Base-by-base conservation (phyloP, 768 basidiomycete genomes). In the Saitozyma sp. region DNA sequence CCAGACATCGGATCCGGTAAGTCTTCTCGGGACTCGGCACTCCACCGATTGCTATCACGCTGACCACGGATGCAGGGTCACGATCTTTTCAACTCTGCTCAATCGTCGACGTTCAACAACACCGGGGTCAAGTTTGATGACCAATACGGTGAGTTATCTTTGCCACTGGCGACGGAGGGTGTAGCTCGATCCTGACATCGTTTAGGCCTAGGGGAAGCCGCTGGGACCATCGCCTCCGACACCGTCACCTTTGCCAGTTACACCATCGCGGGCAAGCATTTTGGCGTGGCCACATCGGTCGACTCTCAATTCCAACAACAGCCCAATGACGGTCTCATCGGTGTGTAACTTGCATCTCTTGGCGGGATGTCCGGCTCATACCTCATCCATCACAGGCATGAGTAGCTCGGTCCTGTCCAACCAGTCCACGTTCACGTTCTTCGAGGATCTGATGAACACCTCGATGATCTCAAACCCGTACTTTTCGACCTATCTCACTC, bases 271-370 rank as follows among this genome's bases (percentile, higher is more conserved):
- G 49, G 56, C 53, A 62, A 62, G 49, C 48, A 43, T 9, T 62
- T 62, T 38, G 61, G 61, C 6, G 54, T 62, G 20, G 61, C 61
- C 13, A 62, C 40, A 14, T 20, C n/a, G 50, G 39, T 56, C 2
- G 61, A 62, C 40, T 16, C 16, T n/a, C 61, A 62, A 48, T 62
- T 62, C 41, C 29, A 50, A 40, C 61, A 62, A 38, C 61, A 62
- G 17, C 42, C 53, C 54, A 62, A 62, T 41, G 61, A 62, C 29
- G 61, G 61, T 56, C 55, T 62, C 54, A 62, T 62, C 51, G 61
- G 57, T 58, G 46, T n/a, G 56, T 50, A 7, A 11, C n/a, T 10
- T 50, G 57, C 2, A 9, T 48, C 20, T 41, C 9, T 6, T 2
- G 42, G 20, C 38, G 16, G 17, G 20, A 10, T 11, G 1, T 4